Base-by-base conservation (phyloP, 257 asterid species). In the Galeopsis tetrahit region DNA sequence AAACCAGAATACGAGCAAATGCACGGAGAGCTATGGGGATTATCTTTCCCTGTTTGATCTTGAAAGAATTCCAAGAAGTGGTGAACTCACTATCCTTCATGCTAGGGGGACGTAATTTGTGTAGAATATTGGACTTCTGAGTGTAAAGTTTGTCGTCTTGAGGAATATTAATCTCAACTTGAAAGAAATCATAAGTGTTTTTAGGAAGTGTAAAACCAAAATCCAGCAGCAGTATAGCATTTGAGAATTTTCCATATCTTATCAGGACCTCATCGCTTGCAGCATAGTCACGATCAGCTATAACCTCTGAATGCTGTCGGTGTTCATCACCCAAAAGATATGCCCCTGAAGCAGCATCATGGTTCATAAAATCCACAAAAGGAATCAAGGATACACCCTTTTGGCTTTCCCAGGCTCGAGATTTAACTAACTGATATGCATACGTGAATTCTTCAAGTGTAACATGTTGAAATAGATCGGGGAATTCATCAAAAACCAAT, bases 401-500 rank as follows among this genome's bases (percentile, higher is more conserved):
- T 17, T 90, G 83, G 88, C 96, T 85, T 72, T 69, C 90, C 98
- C 98, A 91, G 5, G 96, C 97, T 56, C 96, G 90, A 66, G 97
- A 91, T 63, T 89, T 82, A 53, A 91, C 97, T 76, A 89, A 80
- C 44, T 90, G 88, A 75, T 79, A 77, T 17, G 98, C 98, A 71
- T 86, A 82, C 14, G 72, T 66, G 75, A 93, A 93, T 55, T 85
- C 96, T 69, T 73, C 64, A 51, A 84, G 73, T 1, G 88, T 86
- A 52, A 82, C 69, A 68, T 75, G 77, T 67, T 42, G 60, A 35
- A 84, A 78, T 69, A 63, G 40, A 69, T 80, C 63, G 31, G 86
- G 81, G 79, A 77, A 86, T 32, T 44, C 72, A 76, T 77, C 83
- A 63, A 83, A 61, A 74, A 80, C 87, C 74, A 73, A 42, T 70